Percentiles rank a stretch among this genome's conserved stretches.
Conservation (phyloP, 139 green algal species). For the Desmodesmus armatus region DNA sequence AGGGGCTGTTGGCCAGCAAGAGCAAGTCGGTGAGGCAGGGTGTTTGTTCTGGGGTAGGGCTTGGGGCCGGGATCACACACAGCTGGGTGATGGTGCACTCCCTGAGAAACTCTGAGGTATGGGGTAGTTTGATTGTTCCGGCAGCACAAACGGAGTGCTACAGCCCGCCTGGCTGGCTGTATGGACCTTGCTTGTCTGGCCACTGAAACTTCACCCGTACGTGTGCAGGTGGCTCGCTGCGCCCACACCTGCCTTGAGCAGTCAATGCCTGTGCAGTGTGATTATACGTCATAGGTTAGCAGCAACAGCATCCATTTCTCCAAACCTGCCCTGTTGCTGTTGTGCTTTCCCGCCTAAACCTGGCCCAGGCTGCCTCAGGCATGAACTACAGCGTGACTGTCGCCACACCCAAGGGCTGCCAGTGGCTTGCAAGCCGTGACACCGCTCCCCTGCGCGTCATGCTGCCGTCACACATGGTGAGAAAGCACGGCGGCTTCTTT, state of each 20-base stretch:
- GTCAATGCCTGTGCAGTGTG: too few species aligned
- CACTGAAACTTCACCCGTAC: not conserved
- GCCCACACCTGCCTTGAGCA: not conserved
- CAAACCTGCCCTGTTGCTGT: too few species aligned
- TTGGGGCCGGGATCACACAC: not conserved
- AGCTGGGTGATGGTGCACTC: not conserved
- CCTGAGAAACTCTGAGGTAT: too few species aligned
- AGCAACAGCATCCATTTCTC: too few species aligned
- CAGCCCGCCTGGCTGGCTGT: not conserved
- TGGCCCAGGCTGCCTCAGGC: too few species aligned
- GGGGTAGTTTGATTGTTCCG: not conserved
- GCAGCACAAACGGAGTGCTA: not conserved
- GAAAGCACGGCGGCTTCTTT: too few species aligned
- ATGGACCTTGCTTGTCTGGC: not conserved
- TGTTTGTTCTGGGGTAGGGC: not conserved
- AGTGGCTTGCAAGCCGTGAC: not conserved
- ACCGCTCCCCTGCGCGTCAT: not conserved
- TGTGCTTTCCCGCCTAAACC: too few species aligned
- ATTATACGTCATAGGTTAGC: too few species aligned
- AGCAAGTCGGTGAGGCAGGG: not conserved
- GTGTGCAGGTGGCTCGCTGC: not conserved
- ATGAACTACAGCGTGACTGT: slow-evolving; percentile 3
- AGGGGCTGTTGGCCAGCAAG: slow-evolving; percentile 47
- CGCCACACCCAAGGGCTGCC: not conserved
- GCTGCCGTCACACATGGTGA: slow-evolving; percentile 28